Base-by-base conservation (phyloP, 768 basidiomycete species). In the Podaxis sp. region DNA sequence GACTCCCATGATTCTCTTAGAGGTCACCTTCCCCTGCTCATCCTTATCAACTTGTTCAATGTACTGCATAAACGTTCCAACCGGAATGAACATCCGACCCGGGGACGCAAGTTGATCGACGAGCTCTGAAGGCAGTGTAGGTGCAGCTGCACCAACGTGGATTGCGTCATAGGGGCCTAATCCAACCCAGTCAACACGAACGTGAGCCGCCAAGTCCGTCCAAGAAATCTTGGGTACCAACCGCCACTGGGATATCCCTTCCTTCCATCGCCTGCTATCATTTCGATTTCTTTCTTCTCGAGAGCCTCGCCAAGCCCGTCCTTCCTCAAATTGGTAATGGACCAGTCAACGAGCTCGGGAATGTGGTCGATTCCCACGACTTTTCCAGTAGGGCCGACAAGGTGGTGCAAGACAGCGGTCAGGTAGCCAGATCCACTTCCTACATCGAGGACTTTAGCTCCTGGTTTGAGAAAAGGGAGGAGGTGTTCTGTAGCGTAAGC, bases 331-430 rank as follows among this genome's bases (percentile, higher is more conserved):
- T 98, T 96, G 15, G 74, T 62, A 54, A 82, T 69, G n/a, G 88
- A 86, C 86, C 85, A 84, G 13, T 87, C 81, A 4, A 89, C 87
- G 8, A 98, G 82, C 65, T 88, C 86, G 0, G 85, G 82, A 66
- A 99, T 86, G 73, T 99, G 96, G 49, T 99, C 96, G 66, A 99
- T 91, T 2, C 93, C 96, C 12, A 96, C 80, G 4, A 98, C 88
- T 62, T 80, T 86, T 6, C 87, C 87, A 11, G 76, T 72, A 12
- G 73, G 74, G 12, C 73, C 74, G 17, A 93, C 83, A 20, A 98
- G 84, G 61, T 89, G 87, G 67, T 93, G 84, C 26, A 97, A 77
- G 1, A 96, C 90, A 0, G 90, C 93, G n/a, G 77, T 76, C 30
- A 93, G 85, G 72, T 96, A 97, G 0, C 93, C 95, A 0, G 90